Percentiles rank a stretch among this genome's conserved stretches.
These are phyloP conservation scores for Scytalidium sp. DNA, from an alignment of 2,329 filamentous ascomycete genomes.

Conservation along the genomic window DNA sequence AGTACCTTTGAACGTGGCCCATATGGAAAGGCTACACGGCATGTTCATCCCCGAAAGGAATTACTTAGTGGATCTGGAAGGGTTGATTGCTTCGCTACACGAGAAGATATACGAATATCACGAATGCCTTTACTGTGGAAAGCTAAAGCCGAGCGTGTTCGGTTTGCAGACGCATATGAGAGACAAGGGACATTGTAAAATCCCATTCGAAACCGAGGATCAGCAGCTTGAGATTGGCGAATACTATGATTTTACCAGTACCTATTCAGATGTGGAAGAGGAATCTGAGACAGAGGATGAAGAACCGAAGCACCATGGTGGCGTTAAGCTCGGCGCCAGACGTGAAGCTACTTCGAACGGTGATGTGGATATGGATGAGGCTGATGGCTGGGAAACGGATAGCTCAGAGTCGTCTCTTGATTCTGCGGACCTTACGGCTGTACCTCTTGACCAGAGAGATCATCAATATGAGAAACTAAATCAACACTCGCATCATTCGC, in stretches of 20 bases:
- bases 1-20: slow-evolving; percentile 70
- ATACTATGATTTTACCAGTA: slow-evolving; percentile 95
- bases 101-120: slow-evolving; percentile 76
- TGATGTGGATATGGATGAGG: slow-evolving; percentile 54
- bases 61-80: slow-evolving; percentile 79
- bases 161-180: slow-evolving; percentile 96
- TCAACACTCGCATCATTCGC: slow-evolving; percentile 73
- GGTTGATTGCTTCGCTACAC: slow-evolving; percentile 74
- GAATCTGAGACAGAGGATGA: slow-evolving; percentile 57
- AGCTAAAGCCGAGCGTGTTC: slow-evolving; percentile 71
- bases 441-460: slow-evolving; percentile 70
- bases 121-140: slow-evolving; percentile 87
- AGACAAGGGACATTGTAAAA: slow-evolving; percentile 95
- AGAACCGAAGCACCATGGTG: slow-evolving; percentile 45
- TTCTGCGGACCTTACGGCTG: slow-evolving; percentile 76
- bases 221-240: slow-evolving; percentile 94
- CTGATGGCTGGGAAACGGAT: slow-evolving; percentile 94
- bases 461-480: slow-evolving; percentile 71
- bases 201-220: slow-evolving; percentile 82
- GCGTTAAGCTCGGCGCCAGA: slow-evolving; percentile 67
- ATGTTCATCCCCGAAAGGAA: slow-evolving; percentile 92
- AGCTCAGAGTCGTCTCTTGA: slow-evolving; percentile 85
- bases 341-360: slow-evolving; percentile 52
- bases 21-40: slow-evolving; percentile 92
- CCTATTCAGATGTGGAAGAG: slow-evolving; percentile 79